phyloP scores from a whole-genome alignment of 768 basidiomycete species.

The Boletus vinaceobasis region DNA sequence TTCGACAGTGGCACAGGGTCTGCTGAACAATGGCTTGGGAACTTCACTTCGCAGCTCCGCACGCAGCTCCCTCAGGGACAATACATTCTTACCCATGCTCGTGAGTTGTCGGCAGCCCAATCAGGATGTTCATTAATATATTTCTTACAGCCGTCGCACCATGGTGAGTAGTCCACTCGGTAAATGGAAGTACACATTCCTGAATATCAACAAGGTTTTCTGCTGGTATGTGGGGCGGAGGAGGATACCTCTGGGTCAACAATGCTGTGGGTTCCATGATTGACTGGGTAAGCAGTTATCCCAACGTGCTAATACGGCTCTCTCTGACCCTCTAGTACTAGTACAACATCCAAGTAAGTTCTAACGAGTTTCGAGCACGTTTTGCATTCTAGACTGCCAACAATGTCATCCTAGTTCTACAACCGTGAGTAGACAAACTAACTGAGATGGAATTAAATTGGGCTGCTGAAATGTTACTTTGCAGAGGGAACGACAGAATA shows the following conservation, averaged over 20 bases:
- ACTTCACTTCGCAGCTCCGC: constrained; percentile 16
- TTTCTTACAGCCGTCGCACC: neutral
- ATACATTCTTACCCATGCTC: constrained; percentile 32
- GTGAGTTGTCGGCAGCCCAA: constrained; percentile 13
- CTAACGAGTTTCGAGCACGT: neutral
- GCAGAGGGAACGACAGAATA: constrained; percentile 37
- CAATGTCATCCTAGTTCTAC: neutral
- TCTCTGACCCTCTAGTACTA: neutral
- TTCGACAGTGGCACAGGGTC: neutral
- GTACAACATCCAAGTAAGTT: neutral
- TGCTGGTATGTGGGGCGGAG: neutral
- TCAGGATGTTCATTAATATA: neutral
- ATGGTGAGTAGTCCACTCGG: neutral
- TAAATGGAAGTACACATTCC: neutral
- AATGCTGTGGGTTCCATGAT: neutral
- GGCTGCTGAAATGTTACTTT: neutral
- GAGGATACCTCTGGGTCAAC: neutral
- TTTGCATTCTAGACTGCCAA: neutral
- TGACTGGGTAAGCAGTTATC: neutral
- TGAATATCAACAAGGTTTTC: neutral
- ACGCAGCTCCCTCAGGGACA: constrained; percentile 12
- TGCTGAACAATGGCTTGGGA: neutral
- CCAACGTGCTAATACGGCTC: neutral
- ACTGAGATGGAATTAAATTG: neutral
- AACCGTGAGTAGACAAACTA: neutral